Evolutionary conservation across 495 filamentous ascomycete genomes (phyloP).

Genomic region (Penicillium ochrochloron): DNA sequence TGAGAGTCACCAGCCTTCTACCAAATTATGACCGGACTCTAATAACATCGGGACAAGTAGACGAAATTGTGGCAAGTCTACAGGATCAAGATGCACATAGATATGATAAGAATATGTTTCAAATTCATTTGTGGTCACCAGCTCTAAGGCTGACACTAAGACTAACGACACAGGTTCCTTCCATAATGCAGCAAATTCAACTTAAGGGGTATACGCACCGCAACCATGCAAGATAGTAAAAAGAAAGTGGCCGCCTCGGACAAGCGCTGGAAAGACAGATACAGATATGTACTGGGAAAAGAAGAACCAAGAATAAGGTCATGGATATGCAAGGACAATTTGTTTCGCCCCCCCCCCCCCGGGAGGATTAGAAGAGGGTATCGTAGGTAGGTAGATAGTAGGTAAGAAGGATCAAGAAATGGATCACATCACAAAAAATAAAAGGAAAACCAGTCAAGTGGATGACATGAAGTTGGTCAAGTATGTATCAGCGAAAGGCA

Average conservation of each 20-base stretch:
- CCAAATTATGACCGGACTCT: not conserved
- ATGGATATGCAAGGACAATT: constrained; percentile 31
- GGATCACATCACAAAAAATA: not conserved
- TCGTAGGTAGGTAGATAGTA: constrained; percentile 17
- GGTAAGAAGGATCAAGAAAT: constrained; percentile 20
- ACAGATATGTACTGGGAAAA: constrained; percentile 11
- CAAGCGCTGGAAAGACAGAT: constrained; percentile 3
- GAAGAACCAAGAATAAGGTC: constrained; percentile 9
- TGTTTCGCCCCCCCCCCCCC: constrained; percentile 23
- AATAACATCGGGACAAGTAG: not conserved
- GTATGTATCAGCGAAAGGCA: constrained; percentile 36
- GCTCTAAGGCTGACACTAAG: not conserved
- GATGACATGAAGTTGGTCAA: constrained; percentile 30
- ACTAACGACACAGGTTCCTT: constrained; percentile 19
- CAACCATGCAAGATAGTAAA: constrained; percentile 40
- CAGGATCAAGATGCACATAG: not conserved
- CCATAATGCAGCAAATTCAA: constrained; percentile 44
- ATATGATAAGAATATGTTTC: not conserved
- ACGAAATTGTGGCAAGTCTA: not conserved
- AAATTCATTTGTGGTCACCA: not conserved
- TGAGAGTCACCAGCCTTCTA: not conserved
- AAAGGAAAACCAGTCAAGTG: constrained; percentile 28
- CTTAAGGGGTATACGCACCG: constrained; percentile 46
- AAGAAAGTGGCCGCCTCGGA: constrained; percentile 33
- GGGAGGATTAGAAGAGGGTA: constrained; percentile 27